Conservation (phyloP, 2,329 filamentous ascomycete species). For the Pseudocercospora eumusae region DNA sequence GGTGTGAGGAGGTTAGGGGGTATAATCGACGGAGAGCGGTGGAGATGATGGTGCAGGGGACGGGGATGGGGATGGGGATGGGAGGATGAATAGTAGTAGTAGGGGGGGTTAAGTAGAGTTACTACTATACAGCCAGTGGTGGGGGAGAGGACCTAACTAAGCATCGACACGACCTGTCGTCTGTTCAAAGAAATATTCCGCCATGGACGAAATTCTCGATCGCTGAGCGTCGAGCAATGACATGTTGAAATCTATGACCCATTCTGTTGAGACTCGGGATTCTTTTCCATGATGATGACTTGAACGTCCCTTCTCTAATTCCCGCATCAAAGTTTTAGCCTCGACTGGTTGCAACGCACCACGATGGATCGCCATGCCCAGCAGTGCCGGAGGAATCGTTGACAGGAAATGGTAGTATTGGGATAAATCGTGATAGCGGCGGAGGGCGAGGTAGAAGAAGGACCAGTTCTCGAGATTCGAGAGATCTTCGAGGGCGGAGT, state of each 20-base stretch:
- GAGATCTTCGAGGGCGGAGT: neutral
- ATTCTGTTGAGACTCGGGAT: too few relatives aligned
- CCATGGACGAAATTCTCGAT: neutral
- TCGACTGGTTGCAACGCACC: neutral
- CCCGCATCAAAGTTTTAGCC: neutral
- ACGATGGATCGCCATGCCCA: neutral
- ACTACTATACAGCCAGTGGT: too few relatives aligned
- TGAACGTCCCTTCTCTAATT: too few relatives aligned
- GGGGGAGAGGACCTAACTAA: too few relatives aligned
- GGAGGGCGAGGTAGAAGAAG: neutral
- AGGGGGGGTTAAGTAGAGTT: too few relatives aligned
- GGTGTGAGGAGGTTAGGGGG: conserved; percentile 11
- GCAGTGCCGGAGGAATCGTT: neutral
- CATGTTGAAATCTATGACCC: neutral
- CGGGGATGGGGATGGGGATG: neutral
- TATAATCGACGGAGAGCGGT: conserved; percentile 16
- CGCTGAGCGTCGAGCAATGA: neutral
- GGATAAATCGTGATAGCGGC: neutral
- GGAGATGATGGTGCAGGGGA: conserved; percentile 13
- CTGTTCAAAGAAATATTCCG: neutral
- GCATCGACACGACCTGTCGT: too few relatives aligned
- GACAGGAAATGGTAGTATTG: neutral
- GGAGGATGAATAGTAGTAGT: too few relatives aligned
- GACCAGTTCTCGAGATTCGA: neutral
- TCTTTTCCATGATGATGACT: neutral